Conservation (phyloP, 805 yeast genomes). For the Lachancea sp. region DNA sequence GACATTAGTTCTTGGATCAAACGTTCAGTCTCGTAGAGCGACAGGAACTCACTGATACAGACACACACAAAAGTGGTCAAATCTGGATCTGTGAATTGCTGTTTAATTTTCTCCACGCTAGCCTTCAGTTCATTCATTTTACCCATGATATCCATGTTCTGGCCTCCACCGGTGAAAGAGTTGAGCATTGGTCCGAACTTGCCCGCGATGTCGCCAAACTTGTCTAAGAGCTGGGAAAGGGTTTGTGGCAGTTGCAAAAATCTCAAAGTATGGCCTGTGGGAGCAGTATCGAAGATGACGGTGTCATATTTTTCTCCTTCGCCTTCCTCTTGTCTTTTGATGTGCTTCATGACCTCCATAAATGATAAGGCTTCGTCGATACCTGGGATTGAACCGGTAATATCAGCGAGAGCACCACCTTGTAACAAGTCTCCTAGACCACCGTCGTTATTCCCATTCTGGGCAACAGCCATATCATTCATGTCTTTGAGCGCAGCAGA, state of each 20-base stretch:
- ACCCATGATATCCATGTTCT: conserved; percentile 48
- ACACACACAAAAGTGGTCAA: conserved; percentile 94
- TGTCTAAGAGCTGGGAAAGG: conserved; percentile 76
- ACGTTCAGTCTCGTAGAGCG: conserved; percentile 95
- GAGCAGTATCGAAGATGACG: conserved; percentile 98
- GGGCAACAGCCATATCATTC: conserved; percentile 42
- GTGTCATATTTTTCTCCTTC: conserved; percentile 58
- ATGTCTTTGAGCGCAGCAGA: conserved; percentile 88
- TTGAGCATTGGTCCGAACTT: conserved; percentile 87
- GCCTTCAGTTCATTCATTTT: conserved; percentile 67
- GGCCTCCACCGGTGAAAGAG: conserved; percentile 63
- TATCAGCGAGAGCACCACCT: conserved; percentile 52
- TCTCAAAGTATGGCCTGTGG: conserved; percentile 96
- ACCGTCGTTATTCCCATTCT: conserved; percentile 36
- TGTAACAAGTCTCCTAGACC: conserved; percentile 30
- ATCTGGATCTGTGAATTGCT: conserved; percentile 93
- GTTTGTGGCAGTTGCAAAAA: conserved; percentile 93
- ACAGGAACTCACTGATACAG: conserved; percentile 93
- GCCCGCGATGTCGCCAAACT: conserved; percentile 79
- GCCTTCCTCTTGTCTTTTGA: conserved; percentile 60
- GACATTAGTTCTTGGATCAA: conserved; percentile 93
- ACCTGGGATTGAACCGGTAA: conserved; percentile 95
- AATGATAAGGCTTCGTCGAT: conserved; percentile 96
- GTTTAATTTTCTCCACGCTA: conserved; percentile 80
- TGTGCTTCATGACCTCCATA: conserved; percentile 96